A percentile compares a stretch with the other conserved stretches of the same genome.
These are phyloP conservation scores for Dissoconium aciculare DNA, from an alignment of 2,329 filamentous ascomycete species.

Conservation along the genomic window DNA sequence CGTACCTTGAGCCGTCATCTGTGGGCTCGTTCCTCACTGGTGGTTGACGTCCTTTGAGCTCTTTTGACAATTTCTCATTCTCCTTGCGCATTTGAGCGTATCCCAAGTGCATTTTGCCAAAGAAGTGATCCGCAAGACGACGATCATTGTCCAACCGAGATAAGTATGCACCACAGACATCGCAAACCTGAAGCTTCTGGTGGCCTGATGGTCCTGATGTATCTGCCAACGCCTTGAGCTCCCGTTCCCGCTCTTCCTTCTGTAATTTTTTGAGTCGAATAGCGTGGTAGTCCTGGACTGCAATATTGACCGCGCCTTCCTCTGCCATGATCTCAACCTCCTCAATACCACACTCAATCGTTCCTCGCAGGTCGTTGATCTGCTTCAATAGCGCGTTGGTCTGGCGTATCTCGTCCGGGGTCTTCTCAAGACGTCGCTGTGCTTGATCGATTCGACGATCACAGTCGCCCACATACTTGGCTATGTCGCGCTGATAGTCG, in stretches of 20 bases:
- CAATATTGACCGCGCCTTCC: conserved; percentile 62
- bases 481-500: conserved; percentile 91
- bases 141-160: conserved; percentile 87
- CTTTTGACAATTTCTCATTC: conserved; percentile 70
- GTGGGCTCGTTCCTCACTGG: conserved; percentile 38
- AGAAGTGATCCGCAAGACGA: conserved; percentile 89
- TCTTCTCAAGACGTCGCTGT: conserved; percentile 86
- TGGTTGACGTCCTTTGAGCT: conserved; percentile 58
- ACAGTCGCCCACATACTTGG: conserved; percentile 93
- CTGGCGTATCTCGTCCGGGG: conserved; percentile 90
- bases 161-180: conserved; percentile 93
- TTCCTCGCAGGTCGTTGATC: conserved; percentile 66
- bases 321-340: conserved; percentile 80
- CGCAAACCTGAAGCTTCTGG: conserved; percentile 96
- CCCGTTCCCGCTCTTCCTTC: conserved; percentile 71
- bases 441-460: conserved; percentile 84
- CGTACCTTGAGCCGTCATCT: conserved; percentile 28
- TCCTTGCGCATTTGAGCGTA: conserved; percentile 98
- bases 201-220: conserved; percentile 86
- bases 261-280: conserved; percentile 65
- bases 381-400: conserved; percentile 78
- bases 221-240: conserved; percentile 80
- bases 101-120: conserved; percentile 97
- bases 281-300: conserved; percentile 77
- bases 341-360: conserved; percentile 65